Conservation (phyloP, 371 early-diverging fungal species). For the Mucor racemosus region DNA sequence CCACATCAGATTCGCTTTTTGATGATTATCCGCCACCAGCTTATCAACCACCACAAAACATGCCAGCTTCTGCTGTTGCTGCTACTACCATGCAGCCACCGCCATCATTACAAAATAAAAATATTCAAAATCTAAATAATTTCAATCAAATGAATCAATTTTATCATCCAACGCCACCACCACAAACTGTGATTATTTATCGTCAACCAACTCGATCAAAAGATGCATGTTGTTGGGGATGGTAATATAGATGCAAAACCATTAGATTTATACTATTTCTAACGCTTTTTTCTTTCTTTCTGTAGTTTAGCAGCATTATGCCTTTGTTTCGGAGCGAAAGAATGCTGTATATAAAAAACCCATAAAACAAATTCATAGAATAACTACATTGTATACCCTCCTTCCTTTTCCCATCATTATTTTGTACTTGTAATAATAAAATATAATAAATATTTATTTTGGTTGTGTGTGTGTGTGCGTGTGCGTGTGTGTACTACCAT, state of each 20-base stretch:
- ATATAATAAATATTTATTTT: constrained; percentile 1
- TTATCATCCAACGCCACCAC: constrained; percentile 46
- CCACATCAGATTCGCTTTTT: constrained; percentile 22
- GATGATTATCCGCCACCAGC: constrained; percentile 32
- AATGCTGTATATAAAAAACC: constrained; percentile 24
- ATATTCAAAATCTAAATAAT: background rate
- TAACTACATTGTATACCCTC: background rate
- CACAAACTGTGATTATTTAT: constrained; percentile 47
- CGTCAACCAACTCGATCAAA: constrained; percentile 42
- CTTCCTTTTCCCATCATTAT: background rate
- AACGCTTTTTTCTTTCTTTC: background rate
- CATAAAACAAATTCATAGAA: background rate
- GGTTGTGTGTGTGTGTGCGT: background rate
- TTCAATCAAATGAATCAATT: constrained; percentile 17
- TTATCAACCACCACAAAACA: constrained; percentile 21
- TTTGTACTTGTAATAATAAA: background rate
- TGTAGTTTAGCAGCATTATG: constrained; percentile 33
- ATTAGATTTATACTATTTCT: too few species aligned
- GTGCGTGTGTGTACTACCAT: background rate
- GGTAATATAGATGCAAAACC: constrained; percentile 23
- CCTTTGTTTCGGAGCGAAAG: constrained; percentile 35
- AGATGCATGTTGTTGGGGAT: constrained; percentile 55
- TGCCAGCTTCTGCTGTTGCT: background rate
- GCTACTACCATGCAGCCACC: background rate
- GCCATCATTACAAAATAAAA: background rate